Evolutionary conservation across 31 red algal genomes (phyloP), one percentile per base, ranked within the genome.

Genomic region (Porphyra umbilicalis): DNA sequence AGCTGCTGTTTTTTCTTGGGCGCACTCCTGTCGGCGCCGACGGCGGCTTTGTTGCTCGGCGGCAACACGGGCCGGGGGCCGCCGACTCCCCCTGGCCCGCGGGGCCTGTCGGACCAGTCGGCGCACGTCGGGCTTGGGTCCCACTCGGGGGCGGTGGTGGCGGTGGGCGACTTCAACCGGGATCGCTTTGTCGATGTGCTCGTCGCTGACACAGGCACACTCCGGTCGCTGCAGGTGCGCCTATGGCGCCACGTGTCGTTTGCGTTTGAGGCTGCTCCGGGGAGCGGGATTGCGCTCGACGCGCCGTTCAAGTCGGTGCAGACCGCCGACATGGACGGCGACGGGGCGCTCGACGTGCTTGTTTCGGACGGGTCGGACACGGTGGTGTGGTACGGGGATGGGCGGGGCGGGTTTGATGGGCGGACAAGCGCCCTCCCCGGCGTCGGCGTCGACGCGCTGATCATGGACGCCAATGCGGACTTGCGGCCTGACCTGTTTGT

Each of bases 401-500:
- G 83, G 2, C 35, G 36, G 25, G 87, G 77, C 34, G 89, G 83
- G 35, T 90, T 85, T 39, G 89, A 85, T 75, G 57, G 57, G 57
- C 57, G 57, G 57, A 6, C 11, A 6, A 74, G 81, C 32, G 68
- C 39, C 6, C 1, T 68, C 4, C 79, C 87, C 32, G 36, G 85
- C 33, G 33, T 88, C 42, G 77, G 57, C 33, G 42, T 34, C 76
- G 83, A 67, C 75, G 88, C 87, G 37, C 20, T 99, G 10, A 36
- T 95, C 35, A 77, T 98, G 84, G 95, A 97, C 82, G 90, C 87
- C 32, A 90, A 99, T 77, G 94, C 79, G 20, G 93, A 99, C 67
- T 77, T 99, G 20, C 42, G 93, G 33, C 93, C 97, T 0, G 97
- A 99, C 39, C 32, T 99, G n/a, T 92, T 99, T 67, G 88, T 95